Conservation (phyloP, 257 asterid genomes). For the Echium plantagineum region DNA sequence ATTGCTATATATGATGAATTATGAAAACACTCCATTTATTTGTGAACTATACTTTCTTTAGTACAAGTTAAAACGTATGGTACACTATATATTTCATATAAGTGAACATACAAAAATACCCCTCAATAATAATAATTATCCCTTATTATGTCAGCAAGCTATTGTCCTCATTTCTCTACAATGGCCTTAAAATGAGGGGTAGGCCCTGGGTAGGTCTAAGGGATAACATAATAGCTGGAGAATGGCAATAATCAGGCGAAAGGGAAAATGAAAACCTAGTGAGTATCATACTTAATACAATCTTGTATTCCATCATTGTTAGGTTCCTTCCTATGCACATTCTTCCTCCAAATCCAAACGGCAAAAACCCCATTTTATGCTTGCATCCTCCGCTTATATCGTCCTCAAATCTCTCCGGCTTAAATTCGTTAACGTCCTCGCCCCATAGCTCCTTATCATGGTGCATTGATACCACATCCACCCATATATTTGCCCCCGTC, state of each 20-base stretch:
- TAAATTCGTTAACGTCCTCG: constrained; percentile 59
- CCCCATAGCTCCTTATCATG: constrained; percentile 71
- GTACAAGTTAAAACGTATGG: too few species aligned
- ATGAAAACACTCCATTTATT: too few species aligned
- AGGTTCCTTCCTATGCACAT: constrained; percentile 78
- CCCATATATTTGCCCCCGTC: constrained; percentile 74
- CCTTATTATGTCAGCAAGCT: background rate
- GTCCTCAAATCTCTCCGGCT: constrained; percentile 53
- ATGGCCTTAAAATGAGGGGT: constrained; percentile 46
- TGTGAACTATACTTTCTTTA: too few species aligned
- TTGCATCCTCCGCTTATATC: constrained; percentile 52
- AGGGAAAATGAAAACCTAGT: constrained; percentile 50
- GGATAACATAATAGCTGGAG: constrained; percentile 65
- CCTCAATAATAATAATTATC: too few species aligned
- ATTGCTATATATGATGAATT: too few species aligned
- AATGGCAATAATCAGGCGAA: constrained; percentile 54
- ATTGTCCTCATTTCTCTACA: background rate
- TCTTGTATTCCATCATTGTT: constrained; percentile 63
- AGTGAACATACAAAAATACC: too few species aligned
- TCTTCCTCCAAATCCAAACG: constrained; percentile 89
- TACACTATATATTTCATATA: too few species aligned
- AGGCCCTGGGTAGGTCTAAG: constrained; percentile 70
- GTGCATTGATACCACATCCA: constrained; percentile 76
- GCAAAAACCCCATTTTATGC: constrained; percentile 86
- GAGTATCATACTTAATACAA: constrained; percentile 45